Base-by-base conservation (phyloP, 345 rosid species). In the thale cress (Arabidopsis thaliana) region DNA sequence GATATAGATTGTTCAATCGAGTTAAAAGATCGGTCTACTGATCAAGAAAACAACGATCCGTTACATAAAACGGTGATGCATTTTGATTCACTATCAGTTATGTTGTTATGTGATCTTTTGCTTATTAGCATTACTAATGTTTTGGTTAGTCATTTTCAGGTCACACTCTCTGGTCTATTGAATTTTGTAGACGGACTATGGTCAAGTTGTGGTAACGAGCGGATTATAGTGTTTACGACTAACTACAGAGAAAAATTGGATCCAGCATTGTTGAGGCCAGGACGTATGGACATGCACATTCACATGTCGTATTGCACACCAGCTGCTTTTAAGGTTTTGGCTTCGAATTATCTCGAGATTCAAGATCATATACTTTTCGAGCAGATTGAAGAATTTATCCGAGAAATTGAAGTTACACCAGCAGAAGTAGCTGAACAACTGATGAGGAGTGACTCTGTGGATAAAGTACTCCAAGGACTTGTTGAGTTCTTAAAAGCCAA, bases 281-380 rank as follows among this genome's bases (percentile, higher is more conserved):
- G 95, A 30, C 84, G 95, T 40, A 87, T 90, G 85, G 96, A 93
- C 42, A 80, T 90, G 80, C 87, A 84, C 71, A 74, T 85, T 60
- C 86, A 85, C 74, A 85, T 87, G 88, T 85, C 86, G 14, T 85
- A 85, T 57, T 89, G 88, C 69, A 79, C 84, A 5, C 69, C 80
- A 0, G 12, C 59, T 40, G 84, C 73, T 10, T 87, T 87, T 61
- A 62, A 68, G 48, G 37, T 65, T 3, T 24, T 87, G 30, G 90
- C 77, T 51, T 69, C 76, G 3, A 86, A 86, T 61, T 84, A 84
- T 71, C 82, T 86, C 5, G 78, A 69, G 28, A 57, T 81, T 3
- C 36, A 52, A 30, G 48, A 71, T 7, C 85, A 83, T 44, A 6
- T 10, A 0, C 77, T 81, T 33, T 85, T 86, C 13, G 30, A 44